These are phyloP conservation scores for Saccharomycopsis sp. DNA, from an alignment of 805 yeast species.

Conservation along the genomic window DNA sequence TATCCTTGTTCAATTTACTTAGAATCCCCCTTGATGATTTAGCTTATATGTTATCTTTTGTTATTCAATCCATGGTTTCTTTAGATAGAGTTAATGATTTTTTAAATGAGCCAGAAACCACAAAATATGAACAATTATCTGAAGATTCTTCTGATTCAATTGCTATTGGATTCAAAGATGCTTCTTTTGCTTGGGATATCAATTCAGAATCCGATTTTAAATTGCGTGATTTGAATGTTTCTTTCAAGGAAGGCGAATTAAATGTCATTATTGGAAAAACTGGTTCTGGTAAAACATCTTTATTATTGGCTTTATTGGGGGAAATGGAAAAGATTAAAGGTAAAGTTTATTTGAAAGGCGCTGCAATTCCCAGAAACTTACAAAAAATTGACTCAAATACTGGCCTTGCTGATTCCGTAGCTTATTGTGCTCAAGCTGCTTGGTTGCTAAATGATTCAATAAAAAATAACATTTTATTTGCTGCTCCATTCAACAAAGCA, in stretches of 20 bases:
- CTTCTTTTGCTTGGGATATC: slow-evolving; percentile 69
- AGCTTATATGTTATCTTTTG: slow-evolving; percentile 79
- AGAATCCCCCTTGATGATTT: slow-evolving; percentile 84
- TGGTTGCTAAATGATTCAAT: slow-evolving; percentile 93
- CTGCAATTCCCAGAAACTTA: slow-evolving; percentile 55
- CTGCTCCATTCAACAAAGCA: slow-evolving; percentile 55
- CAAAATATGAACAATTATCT: slow-evolving; percentile 75
- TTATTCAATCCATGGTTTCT: slow-evolving; percentile 86
- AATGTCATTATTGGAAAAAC: slow-evolving; percentile 92
- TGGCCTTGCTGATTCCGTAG: slow-evolving; percentile 85
- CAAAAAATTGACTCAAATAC: slow-evolving; percentile 61
- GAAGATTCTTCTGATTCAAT: slow-evolving; percentile 47
- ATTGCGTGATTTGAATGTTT: slow-evolving; percentile 61
- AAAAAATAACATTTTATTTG: slow-evolving; percentile 72
- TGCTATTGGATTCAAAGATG: slow-evolving; percentile 67
- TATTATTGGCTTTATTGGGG: slow-evolving; percentile 82
- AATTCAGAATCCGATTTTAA: slow-evolving; percentile 53
- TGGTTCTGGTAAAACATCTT: slow-evolving; percentile 90
- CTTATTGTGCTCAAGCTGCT: slow-evolving; percentile 93
- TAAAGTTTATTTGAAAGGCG: slow-evolving; percentile 69
- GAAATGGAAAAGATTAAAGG: slow-evolving; percentile 78
- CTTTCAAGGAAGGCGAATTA: slow-evolving; percentile 65
- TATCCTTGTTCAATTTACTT: slow-evolving; percentile 71
- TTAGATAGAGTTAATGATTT: slow-evolving; percentile 79
- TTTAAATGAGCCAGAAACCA: slow-evolving; percentile 72